phyloP scores from a whole-genome alignment of 2,329 filamentous ascomycete genomes.

The Fusarium sp. region DNA sequence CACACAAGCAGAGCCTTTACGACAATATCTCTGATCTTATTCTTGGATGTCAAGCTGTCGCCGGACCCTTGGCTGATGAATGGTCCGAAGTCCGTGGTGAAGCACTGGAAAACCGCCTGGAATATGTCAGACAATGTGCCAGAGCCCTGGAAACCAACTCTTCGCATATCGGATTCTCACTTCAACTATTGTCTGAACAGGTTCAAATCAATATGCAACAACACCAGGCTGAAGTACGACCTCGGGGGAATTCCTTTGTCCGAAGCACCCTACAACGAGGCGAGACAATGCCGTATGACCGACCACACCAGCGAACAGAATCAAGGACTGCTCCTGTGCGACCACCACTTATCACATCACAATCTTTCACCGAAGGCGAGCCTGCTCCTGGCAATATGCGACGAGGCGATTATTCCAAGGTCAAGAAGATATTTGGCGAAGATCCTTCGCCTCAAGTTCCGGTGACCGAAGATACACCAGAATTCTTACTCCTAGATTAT shows the following conservation, averaged over 20 bases:
- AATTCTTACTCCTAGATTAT: slow-evolving; percentile 86
- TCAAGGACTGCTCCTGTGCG: slow-evolving; percentile 59
- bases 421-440: slow-evolving; percentile 74
- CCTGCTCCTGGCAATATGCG: slow-evolving; percentile 61
- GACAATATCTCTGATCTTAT: slow-evolving; percentile 92
- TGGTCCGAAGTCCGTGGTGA: slow-evolving; percentile 95
- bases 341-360: slow-evolving; percentile 62
- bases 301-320: slow-evolving; percentile 65
- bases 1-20: slow-evolving; percentile 93
- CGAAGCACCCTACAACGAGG: slow-evolving; percentile 66
- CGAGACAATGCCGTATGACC: slow-evolving; percentile 67
- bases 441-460: slow-evolving; percentile 64
- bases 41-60: slow-evolving; percentile 88
- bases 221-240: slow-evolving; percentile 51
- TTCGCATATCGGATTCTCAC: slow-evolving; percentile 85
- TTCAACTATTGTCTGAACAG: slow-evolving; percentile 87
- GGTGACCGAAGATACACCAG: slow-evolving; percentile 79
- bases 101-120: slow-evolving; percentile 85
- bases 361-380: slow-evolving; percentile 74
- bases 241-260: slow-evolving; percentile 58
- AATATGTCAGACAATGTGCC: slow-evolving; percentile 80
- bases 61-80: slow-evolving; percentile 90
- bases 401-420: slow-evolving; percentile 71
- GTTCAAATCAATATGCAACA: slow-evolving; percentile 68
- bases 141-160: slow-evolving; percentile 87